Percentiles rank a stretch among this genome's conserved stretches.
Evolutionary conservation across 106 monocot genomes (phyloP).

Genomic region (Agapanthus africanus): DNA sequence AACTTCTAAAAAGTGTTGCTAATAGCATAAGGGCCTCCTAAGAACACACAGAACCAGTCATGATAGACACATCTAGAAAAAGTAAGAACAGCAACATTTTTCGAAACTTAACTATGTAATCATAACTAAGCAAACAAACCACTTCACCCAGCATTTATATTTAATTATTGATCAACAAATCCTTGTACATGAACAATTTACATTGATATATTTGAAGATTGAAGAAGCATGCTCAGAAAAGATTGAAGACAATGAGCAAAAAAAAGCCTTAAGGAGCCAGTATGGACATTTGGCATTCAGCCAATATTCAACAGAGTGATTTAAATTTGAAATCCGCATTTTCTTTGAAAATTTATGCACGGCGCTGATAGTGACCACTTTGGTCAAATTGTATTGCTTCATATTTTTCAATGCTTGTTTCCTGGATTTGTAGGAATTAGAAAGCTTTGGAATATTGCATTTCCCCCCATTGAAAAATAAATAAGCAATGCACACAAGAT

Average conservation of each 20-base stretch:
- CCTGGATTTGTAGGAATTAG: neutral
- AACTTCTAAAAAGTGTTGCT: neutral
- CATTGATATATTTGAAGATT: too few species aligned
- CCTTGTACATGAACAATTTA: too few species aligned
- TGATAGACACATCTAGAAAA: neutral
- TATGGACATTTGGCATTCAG: neutral
- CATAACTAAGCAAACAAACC: too few species aligned
- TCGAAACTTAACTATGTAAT: too few species aligned
- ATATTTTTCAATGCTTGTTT: neutral
- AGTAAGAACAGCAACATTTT: neutral
- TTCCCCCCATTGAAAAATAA: neutral
- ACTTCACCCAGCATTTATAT: too few species aligned
- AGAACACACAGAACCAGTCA: neutral
- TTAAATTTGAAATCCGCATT: too few species aligned
- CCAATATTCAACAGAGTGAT: neutral
- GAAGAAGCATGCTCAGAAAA: too few species aligned
- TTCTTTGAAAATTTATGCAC: neutral
- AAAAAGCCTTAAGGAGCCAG: neutral
- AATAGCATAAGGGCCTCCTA: neutral
- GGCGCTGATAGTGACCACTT: neutral
- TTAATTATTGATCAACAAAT: too few species aligned
- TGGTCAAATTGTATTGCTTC: neutral
- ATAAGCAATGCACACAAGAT: neutral
- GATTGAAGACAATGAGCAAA: too few species aligned
- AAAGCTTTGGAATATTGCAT: neutral